phyloP scores from a whole-genome alignment of 306 rosid species.

The Gynostemma pentaphyllum region DNA sequence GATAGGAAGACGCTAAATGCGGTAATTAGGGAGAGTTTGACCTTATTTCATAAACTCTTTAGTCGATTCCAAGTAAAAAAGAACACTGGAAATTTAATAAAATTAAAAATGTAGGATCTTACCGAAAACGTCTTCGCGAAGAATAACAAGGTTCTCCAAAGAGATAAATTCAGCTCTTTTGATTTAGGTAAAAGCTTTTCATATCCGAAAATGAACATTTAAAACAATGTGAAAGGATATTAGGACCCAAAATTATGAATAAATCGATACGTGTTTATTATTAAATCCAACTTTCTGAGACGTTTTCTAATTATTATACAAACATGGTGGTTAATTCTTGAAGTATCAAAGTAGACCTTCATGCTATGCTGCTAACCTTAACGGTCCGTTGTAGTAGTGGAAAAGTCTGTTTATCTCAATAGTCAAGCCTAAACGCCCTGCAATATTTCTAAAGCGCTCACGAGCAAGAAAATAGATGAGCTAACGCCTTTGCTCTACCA shows the following conservation, averaged over 20 bases:
- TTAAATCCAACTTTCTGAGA: too few species aligned
- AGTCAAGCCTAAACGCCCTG: too few species aligned
- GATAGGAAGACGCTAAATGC: background rate
- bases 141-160: conserved; percentile 78
- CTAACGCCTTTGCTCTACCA: too few species aligned
- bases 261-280: too few species aligned
- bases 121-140: conserved; percentile 74
- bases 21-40: background rate
- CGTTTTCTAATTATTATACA: too few species aligned
- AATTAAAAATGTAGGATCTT: conserved; percentile 21
- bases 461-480: too few species aligned
- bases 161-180: conserved; percentile 94
- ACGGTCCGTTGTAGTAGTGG: too few species aligned
- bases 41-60: background rate
- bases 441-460: too few species aligned
- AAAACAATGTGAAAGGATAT: background rate
- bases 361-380: conserved; percentile 51
- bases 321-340: conserved; percentile 74
- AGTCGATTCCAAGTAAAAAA: background rate
- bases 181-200: conserved; percentile 16
- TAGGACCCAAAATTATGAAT: background rate
- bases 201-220: too few species aligned
- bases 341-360: conserved; percentile 64
- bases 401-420: too few species aligned
- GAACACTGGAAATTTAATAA: background rate